Percentiles rank a stretch among this genome's conserved stretches.
Evolutionary conservation across 1,284 basidiomycete genomes (phyloP).

Genomic region (Ustilago bromivora): DNA sequence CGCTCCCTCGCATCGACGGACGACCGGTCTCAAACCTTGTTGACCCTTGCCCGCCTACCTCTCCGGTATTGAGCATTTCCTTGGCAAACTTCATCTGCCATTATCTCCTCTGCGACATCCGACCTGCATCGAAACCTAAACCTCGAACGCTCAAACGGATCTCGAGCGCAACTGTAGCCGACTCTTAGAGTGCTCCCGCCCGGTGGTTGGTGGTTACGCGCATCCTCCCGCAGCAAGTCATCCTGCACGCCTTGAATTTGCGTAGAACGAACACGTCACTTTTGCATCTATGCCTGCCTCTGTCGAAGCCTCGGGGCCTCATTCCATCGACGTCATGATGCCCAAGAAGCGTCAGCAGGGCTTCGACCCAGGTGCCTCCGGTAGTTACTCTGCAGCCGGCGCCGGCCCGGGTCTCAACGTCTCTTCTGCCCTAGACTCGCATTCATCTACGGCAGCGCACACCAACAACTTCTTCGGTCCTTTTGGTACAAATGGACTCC

Average conservation of each 20-base stretch:
- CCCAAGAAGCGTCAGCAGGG: constrained; percentile 55
- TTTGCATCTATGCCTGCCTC: constrained; percentile 30
- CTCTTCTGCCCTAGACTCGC: constrained; percentile 13
- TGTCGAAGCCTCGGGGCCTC: constrained; percentile 34
- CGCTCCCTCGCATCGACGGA: background rate
- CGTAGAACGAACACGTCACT: background rate
- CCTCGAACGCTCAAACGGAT: constrained; percentile 1
- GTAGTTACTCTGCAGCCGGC: constrained; percentile 16
- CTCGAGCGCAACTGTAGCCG: constrained; percentile 8
- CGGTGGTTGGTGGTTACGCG: background rate
- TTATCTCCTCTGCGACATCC: constrained; percentile 1
- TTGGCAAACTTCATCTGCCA: constrained; percentile 11
- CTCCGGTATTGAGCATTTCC: background rate
- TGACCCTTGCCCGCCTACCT: background rate
- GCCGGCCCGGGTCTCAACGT: constrained; percentile 15
- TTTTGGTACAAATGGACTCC: constrained; percentile 37
- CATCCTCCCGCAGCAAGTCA: constrained; percentile 3
- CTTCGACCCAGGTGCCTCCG: constrained; percentile 34
- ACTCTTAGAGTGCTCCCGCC: background rate
- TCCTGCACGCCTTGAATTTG: background rate
- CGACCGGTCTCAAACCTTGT: constrained; percentile 18
- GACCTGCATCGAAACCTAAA: background rate
- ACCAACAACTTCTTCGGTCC: constrained; percentile 41
- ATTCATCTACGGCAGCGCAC: constrained; percentile 10
- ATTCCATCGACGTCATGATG: constrained; percentile 52